These are phyloP conservation scores for Immersiella caudata DNA, from an alignment of 495 filamentous ascomycete genomes.

Conservation along the genomic window DNA sequence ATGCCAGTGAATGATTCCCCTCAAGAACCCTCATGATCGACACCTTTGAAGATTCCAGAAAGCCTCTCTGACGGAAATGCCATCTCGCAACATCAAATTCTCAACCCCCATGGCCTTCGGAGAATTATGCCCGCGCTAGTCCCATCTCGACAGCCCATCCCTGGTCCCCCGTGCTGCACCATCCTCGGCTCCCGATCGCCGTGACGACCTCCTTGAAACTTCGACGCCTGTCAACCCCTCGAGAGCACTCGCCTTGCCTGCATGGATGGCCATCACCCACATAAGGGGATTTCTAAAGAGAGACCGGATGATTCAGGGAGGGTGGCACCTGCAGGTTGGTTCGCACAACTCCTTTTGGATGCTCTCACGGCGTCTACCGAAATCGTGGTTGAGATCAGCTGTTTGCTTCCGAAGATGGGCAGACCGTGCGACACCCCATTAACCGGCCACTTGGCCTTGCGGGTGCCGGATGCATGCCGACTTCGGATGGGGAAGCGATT, in stretches of 20 bases:
- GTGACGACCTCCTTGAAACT: background rate
- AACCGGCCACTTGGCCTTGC: background rate
- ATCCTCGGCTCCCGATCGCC: background rate
- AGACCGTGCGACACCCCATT: background rate
- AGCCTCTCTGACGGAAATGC: background rate
- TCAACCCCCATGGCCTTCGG: background rate
- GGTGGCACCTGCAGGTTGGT: background rate
- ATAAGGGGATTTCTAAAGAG: background rate
- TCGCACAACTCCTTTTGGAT: background rate
- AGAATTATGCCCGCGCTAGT: background rate
- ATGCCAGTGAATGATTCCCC: background rate
- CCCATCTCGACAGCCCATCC: background rate
- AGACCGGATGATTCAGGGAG: background rate
- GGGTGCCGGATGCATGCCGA: background rate
- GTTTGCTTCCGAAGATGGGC: background rate
- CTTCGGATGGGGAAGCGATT: background rate
- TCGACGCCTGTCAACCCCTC: background rate
- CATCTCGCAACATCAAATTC: background rate
- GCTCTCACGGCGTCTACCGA: background rate
- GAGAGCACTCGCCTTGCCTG: background rate
- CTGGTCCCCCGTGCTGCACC: background rate
- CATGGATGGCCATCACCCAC: background rate
- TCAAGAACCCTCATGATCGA: background rate
- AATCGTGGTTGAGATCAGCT: background rate
- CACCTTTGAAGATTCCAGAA: background rate